Evolutionary conservation across 495 filamentous ascomycete genomes (phyloP), one percentile per base, ranked within the genome.

Genomic region (Recurvomyces mirabilis): DNA sequence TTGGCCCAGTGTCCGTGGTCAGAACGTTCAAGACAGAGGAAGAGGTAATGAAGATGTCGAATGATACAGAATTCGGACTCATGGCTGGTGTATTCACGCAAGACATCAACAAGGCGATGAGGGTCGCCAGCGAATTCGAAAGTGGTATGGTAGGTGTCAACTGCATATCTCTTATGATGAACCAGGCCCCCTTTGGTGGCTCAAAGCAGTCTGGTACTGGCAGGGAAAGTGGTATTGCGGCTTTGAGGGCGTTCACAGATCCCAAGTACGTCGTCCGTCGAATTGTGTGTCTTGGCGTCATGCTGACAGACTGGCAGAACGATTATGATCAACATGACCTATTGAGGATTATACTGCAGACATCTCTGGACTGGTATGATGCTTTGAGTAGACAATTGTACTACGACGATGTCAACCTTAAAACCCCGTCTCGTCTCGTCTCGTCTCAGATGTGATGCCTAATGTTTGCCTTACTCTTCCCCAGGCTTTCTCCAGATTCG

Each of bases 1-100:
- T 76, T 45, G 72, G 72, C 0, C 71, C 72, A 0, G 67, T 74
- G 5, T 58, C 64, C 0, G 60, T 65, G 0, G 41, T 74, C 1
- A 56, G 51, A 30, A 51, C 58, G 1, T 76, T 76, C 56, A 65
- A 71, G 43, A 67, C 65, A 1, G 69, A 74, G 38, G 67, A 68
- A 25, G 71, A 76, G 49, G 65, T 65, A 5, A 61, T 74, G 23
- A 34, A 33, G 28, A 51, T 61, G 32, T 62, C 67, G 5, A 75
- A 75, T 42, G 53, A 66, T 28, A 68, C 61, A 10, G 57, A 62
- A 20, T 71, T 66, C 42, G 72, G 72, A 6, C 57, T 62, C 21
- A 52, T 49, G 46, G 59, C 59, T 1, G 47, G 22, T 15, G 47
- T 50, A 9, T 44, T 38, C 41, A 43, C 47, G 14, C 39, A 38